Evolutionary conservation across 768 basidiomycete genomes (phyloP).

Genomic region (Lactarius sp.): DNA sequence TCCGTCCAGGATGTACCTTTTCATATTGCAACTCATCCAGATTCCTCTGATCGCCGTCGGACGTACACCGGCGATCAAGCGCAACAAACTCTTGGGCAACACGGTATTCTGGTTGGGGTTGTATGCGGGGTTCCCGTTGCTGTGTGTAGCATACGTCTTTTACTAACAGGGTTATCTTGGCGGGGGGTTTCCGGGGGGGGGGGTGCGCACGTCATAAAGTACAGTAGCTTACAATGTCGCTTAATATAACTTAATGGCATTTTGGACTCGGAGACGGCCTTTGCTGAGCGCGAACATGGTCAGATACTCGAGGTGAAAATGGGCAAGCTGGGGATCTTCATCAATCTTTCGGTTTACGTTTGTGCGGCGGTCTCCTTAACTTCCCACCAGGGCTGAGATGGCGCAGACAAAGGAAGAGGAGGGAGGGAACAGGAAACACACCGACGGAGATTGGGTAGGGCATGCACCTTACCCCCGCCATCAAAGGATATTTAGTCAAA

Average conservation of each 20-base stretch:
- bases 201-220: background rate
- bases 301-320: background rate
- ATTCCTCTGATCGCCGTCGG: slow-evolving; percentile 86
- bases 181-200: too few relatives aligned
- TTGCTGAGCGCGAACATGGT: too few relatives aligned
- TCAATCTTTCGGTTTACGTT: background rate
- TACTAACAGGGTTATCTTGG: slow-evolving; percentile 35
- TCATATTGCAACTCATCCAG: slow-evolving; percentile 73
- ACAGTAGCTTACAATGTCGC: background rate
- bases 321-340: background rate
- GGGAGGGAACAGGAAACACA: too few relatives aligned
- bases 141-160: slow-evolving; percentile 73
- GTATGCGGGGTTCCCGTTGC: slow-evolving; percentile 86
- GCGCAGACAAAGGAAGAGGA: too few relatives aligned
- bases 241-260: background rate
- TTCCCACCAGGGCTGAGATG: background rate
- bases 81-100: slow-evolving; percentile 78
- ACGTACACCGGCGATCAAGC: slow-evolving; percentile 67
- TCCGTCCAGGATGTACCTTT: slow-evolving; percentile 74
- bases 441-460: too few relatives aligned
- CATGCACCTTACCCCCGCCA: too few relatives aligned
- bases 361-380: background rate
- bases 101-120: slow-evolving; percentile 93
- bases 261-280: background rate
- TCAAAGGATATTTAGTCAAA: too few relatives aligned